Evolutionary conservation across 805 yeast genomes (phyloP).

Genomic region (Lachancea thermotolerans): DNA sequence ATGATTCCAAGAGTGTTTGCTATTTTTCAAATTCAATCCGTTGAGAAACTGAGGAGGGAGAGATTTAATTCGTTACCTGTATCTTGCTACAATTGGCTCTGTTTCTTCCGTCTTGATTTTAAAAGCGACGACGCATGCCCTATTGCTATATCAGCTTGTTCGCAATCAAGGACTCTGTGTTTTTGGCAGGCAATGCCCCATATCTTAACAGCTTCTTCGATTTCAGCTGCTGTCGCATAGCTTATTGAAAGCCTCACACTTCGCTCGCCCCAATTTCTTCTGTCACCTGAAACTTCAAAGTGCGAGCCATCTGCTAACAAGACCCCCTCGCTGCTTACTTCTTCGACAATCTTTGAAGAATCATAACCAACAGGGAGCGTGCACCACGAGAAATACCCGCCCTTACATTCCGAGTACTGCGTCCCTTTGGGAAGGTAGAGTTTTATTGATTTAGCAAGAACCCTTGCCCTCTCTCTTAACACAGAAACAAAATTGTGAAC

Average conservation of each 20-base stretch:
- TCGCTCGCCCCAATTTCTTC: conserved; percentile 54
- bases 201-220: not conserved
- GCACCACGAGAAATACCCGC: conserved; percentile 87
- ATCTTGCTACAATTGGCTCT: too few species aligned
- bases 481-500: conserved; percentile 31
- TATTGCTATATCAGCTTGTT: too few species aligned
- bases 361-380: conserved; percentile 44
- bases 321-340: conserved; percentile 38
- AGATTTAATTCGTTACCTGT: too few species aligned
- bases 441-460: conserved; percentile 36
- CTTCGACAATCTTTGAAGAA: conserved; percentile 32
- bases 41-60: too few species aligned
- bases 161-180: too few species aligned
- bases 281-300: conserved; percentile 72
- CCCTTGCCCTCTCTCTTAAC: conserved; percentile 35
- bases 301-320: conserved; percentile 68
- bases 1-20: too few species aligned
- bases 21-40: too few species aligned
- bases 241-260: conserved; percentile 43
- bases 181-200: not conserved
- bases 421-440: conserved; percentile 54
- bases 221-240: not conserved
- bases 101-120: too few species aligned
- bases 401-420: conserved; percentile 52
- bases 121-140: too few species aligned